Conservation (phyloP, 805 yeast species). For the Teunomyces kruisii region DNA sequence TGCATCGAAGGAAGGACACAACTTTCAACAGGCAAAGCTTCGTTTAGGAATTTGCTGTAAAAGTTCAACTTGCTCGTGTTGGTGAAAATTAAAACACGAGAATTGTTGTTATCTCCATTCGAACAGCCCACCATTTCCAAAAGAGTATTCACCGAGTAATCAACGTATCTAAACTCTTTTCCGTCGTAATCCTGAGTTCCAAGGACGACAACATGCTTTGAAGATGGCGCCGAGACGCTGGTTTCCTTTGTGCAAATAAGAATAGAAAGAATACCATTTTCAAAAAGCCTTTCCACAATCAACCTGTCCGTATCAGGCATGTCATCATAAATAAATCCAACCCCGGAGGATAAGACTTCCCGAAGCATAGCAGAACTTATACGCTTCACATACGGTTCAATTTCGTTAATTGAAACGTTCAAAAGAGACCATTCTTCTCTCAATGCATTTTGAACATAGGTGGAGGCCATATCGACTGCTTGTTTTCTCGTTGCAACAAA, state of each 20-base stretch:
- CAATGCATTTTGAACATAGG: constrained; percentile 38
- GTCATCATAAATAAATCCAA: constrained; percentile 60
- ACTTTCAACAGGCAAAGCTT: constrained; percentile 85
- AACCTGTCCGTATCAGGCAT: constrained; percentile 57
- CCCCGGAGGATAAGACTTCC: constrained; percentile 51
- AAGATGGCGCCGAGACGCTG: constrained; percentile 48
- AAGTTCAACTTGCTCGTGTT: constrained; percentile 54
- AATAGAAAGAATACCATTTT: constrained; percentile 50
- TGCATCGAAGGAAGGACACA: constrained; percentile 54
- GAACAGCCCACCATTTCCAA: constrained; percentile 61
- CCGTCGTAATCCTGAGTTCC: constrained; percentile 77
- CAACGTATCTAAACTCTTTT: constrained; percentile 65
- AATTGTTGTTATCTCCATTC: constrained; percentile 31
- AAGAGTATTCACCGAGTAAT: constrained; percentile 64
- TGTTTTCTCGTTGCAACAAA: constrained; percentile 59
- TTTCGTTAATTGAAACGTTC: constrained; percentile 35
- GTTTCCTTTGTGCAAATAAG: constrained; percentile 65
- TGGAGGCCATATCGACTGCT: constrained; percentile 52
- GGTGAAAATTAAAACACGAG: constrained; percentile 55
- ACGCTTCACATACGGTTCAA: constrained; percentile 41
- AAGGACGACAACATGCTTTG: constrained; percentile 57
- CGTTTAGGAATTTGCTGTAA: constrained; percentile 67
- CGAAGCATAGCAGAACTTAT: constrained; percentile 48
- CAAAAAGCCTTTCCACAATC: constrained; percentile 55
- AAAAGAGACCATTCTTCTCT: constrained; percentile 40